Evolutionary conservation across 441 rosid species (phyloP), one percentile per base, ranked within the genome.

Genomic region (Rhodomyrtus psidioides): DNA sequence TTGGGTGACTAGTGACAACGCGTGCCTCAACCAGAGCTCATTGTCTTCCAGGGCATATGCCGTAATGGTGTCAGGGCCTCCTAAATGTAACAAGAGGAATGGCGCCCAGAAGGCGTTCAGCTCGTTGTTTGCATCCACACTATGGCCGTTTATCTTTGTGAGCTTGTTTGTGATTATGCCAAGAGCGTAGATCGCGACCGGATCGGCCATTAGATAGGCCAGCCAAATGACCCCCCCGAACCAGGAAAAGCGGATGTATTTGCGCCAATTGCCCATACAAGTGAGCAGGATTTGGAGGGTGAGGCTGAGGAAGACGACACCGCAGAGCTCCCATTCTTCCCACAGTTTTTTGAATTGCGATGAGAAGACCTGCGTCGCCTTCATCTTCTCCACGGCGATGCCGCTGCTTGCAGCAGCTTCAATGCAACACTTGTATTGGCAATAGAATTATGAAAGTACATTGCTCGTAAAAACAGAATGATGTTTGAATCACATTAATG

Each of bases 51-150:
- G 51, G 82, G 81, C 26, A 57, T 39, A 30, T 9, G 84, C 84
- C 9, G 74, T 83, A 0, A 83, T 83, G 27, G 84, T 83, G 30
- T 84, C 83, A 0, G 86, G 82, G 28, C 86, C 86, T 21, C 83
- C 82, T 53, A 84, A 17, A 49, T 84, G 85, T 30, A 83, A 28
- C 53, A 83, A n/a, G 76, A 83, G 81, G 55, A 83, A 83, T 30
- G 85, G 85, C 10, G 49, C 27, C 85, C 85, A 83, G 55, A 83
- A 83, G 2, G 55, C 81, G 0, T 8, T 49, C 17, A 60, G 79
- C 79, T 49, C 6, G 44, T 15, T 4, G 1, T 27, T 2, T 3
- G 4, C 17, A 0, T 57, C 19, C 6, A 27, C 49, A 51, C 23
- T 60, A n/a, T 5, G 55, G 28, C 75, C 46, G 2, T 46, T 16